Conservation (phyloP, 768 basidiomycete genomes). For the Royoungia palumana region DNA sequence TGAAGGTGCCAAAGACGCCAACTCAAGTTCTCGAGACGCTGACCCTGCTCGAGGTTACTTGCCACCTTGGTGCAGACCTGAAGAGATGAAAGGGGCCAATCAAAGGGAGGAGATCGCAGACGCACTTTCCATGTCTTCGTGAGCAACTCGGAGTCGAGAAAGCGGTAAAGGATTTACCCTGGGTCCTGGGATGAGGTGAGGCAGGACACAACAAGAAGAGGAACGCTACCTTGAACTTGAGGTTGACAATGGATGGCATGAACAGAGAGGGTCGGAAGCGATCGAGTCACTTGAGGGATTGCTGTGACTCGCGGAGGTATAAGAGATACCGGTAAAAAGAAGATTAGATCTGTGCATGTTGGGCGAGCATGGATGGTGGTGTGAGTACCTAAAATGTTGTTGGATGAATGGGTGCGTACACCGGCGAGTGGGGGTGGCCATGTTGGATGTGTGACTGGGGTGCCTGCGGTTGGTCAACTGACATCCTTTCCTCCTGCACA, state of each 20-base stretch:
- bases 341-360: conserved; percentile 11
- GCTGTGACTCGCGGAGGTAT: conserved; percentile 17
- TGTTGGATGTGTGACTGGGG: too few relatives aligned
- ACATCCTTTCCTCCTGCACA: too few relatives aligned
- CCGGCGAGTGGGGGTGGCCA: too few relatives aligned
- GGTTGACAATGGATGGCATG: conserved; percentile 81
- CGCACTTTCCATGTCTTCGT: conserved; percentile 89
- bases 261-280: conserved; percentile 13
- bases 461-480: too few relatives aligned
- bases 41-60: conserved; percentile 86
- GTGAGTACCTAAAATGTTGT: too few relatives aligned
- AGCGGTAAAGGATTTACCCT: conserved; percentile 92
- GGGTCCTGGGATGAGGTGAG: conserved; percentile 7
- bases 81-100: conserved; percentile 6
- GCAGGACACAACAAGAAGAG: too few relatives aligned
- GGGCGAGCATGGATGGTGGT: too few relatives aligned
- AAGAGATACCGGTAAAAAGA: conserved; percentile 23
- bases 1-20: conserved; percentile 94
- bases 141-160: conserved; percentile 85
- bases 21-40: conserved; percentile 86
- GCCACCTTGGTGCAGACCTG: conserved; percentile 90
- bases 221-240: conserved; percentile 70
- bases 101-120: conserved; percentile 6
- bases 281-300: conserved; percentile 14
- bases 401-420: too few relatives aligned